These are phyloP conservation scores for Prosopis cineraria DNA, from an alignment of 306 rosid genomes.

Conservation along the genomic window DNA sequence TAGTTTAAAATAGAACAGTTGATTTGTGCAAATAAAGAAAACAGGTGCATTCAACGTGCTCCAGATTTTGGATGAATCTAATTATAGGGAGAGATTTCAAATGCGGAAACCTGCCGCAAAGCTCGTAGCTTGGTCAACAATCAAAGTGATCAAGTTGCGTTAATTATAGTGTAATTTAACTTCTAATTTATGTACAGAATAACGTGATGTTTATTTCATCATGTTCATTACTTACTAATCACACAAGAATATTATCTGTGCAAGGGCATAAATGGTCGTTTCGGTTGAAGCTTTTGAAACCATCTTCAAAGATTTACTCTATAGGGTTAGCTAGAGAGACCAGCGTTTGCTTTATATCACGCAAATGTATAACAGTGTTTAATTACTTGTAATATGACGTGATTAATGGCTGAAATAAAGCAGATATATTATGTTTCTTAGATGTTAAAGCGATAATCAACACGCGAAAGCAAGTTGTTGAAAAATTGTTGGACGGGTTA, in stretches of 20 bases:
- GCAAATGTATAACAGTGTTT: not conserved
- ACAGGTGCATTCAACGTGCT: not conserved
- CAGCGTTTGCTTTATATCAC: not conserved
- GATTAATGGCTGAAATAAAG: not conserved
- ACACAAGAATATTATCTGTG: no score
- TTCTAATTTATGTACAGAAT: not conserved
- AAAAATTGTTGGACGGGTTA: not conserved
- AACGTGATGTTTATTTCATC: no score
- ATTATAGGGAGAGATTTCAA: not conserved
- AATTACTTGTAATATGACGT: not conserved
- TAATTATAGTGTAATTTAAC: not conserved
- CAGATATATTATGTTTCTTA: not conserved
- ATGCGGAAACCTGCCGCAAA: not conserved
- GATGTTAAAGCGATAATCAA: not conserved
- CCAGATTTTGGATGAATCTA: not conserved
- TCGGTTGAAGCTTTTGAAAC: not conserved
- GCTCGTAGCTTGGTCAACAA: not conserved
- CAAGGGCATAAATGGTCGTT: no score
- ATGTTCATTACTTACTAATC: no score
- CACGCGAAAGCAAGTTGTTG: not conserved
- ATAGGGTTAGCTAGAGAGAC: no score
- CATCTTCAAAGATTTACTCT: not conserved
- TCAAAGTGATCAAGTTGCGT: not conserved
- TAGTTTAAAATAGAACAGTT: not conserved
- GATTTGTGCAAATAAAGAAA: not conserved